Conservation (phyloP, 2,329 filamentous ascomycete genomes). For the Xylariaceae sp. region DNA sequence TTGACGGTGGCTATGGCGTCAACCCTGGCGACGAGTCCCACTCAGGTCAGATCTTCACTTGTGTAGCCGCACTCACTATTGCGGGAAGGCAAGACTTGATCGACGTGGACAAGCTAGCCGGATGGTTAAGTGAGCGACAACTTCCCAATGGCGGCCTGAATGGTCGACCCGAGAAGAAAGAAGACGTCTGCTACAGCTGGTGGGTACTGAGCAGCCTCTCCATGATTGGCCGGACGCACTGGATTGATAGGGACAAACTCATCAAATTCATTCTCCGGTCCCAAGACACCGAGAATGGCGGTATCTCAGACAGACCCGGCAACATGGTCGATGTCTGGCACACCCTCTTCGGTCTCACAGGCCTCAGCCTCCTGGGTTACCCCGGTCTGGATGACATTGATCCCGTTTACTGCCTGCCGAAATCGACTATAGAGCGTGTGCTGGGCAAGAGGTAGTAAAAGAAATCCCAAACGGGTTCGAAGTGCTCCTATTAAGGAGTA, state of each 20-base stretch:
- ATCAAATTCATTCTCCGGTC: slow-evolving; percentile 77
- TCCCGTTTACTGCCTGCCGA: slow-evolving; percentile 81
- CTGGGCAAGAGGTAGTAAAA: slow-evolving; percentile 38
- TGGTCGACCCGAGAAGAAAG: slow-evolving; percentile 87
- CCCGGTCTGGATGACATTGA: slow-evolving; percentile 75
- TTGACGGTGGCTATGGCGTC: slow-evolving; percentile 90
- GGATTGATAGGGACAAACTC: slow-evolving; percentile 83
- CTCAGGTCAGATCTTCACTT: slow-evolving; percentile 92
- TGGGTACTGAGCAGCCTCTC: slow-evolving; percentile 91
- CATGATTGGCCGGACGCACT: slow-evolving; percentile 82
- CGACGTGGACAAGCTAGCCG: slow-evolving; percentile 73
- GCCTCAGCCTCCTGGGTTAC: slow-evolving; percentile 76
- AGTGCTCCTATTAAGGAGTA: not conserved
- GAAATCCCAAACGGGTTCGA: slow-evolving; percentile 2
- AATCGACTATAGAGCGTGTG: slow-evolving; percentile 57
- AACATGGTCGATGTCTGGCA: slow-evolving; percentile 98
- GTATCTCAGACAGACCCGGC: slow-evolving; percentile 83
- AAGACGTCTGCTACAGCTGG: slow-evolving; percentile 99
- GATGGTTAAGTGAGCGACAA: slow-evolving; percentile 92
- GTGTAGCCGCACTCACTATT: slow-evolving; percentile 80
- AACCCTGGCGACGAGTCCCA: slow-evolving; percentile 90
- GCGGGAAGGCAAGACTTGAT: slow-evolving; percentile 76
- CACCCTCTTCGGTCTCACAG: slow-evolving; percentile 82
- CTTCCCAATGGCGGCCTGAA: slow-evolving; percentile 83
- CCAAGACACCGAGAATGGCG: slow-evolving; percentile 79